These are phyloP conservation scores for Mucor velutinosus DNA, from an alignment of 371 early-diverging fungal genomes.

Conservation along the genomic window DNA sequence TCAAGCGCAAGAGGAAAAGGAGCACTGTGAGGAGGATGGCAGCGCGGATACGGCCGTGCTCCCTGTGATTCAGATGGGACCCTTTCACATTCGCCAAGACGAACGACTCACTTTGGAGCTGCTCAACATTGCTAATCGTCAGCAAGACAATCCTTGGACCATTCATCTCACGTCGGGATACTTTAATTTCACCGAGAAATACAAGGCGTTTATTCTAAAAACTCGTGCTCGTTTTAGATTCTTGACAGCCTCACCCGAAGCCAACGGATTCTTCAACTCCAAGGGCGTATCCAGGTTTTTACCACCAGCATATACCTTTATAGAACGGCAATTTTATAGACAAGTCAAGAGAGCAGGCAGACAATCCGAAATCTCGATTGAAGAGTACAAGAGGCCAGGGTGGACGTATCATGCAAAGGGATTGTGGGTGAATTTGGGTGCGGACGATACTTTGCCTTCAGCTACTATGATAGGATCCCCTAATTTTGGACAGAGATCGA, in stretches of 20 bases:
- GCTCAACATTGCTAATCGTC: constrained; percentile 50
- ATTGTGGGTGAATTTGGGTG: constrained; percentile 54
- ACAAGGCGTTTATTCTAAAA: constrained; percentile 62
- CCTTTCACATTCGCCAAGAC: constrained; percentile 81
- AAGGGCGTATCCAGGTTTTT: constrained; percentile 85
- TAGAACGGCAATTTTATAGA: constrained; percentile 66
- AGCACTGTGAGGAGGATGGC: background rate
- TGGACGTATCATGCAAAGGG: constrained; percentile 96
- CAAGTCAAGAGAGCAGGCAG: constrained; percentile 41
- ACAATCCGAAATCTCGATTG: constrained; percentile 56
- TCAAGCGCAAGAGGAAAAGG: constrained; percentile 20
- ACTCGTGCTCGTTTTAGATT: constrained; percentile 67
- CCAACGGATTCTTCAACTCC: constrained; percentile 93
- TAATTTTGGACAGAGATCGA: constrained; percentile 90
- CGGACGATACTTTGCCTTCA: constrained; percentile 45
- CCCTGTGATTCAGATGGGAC: constrained; percentile 91
- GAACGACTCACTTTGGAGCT: constrained; percentile 63
- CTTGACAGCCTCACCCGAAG: constrained; percentile 88
- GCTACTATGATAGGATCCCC: constrained; percentile 90
- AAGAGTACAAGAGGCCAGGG: constrained; percentile 73
- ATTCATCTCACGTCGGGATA: constrained; percentile 89
- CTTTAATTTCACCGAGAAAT: constrained; percentile 83
- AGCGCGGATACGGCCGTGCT: constrained; percentile 71
- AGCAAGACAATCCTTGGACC: constrained; percentile 39
- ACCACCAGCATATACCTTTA: constrained; percentile 88